Base-by-base conservation (phyloP, 495 filamentous ascomycete genomes). In the Talaromyces thailandensis region DNA sequence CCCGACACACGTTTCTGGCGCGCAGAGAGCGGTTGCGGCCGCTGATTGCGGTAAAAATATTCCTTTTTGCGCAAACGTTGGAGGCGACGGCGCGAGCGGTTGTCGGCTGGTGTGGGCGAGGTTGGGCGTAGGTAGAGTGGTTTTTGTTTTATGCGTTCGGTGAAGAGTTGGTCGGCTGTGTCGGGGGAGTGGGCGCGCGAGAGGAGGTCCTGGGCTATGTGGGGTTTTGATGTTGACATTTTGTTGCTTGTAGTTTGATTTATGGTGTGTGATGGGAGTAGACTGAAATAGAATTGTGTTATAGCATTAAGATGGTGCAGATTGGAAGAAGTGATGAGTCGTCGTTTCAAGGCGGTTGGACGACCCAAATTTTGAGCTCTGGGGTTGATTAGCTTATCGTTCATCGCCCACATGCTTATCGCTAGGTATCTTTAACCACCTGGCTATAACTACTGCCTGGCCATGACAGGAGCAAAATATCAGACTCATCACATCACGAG, bases 91-190 rank as follows among this genome's bases (percentile, higher is more conserved):
- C 81, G 77, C n/a, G 79, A 74, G 63, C 90, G 88, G 55, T 86
- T 86, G 71, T 88, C 83, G 37, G 79, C 69, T 24, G 82, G 71
- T 24, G 71, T 75, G 16, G 90, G 85, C 0, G 86, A 86, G 25
- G 88, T 86, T 14, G 92, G 86, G 45, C 84, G 83, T 0, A 97
- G 85, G 71, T 84, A 84, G 65, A 98, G 86, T 0, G 92, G 90
- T 63, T 91, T 91, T 65, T 89, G 84, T 65, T 88, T 84, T 69
- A 97, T 80, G 71, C 92, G 91, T 60, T 94, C 88, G 61, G 82
- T 79, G 79, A 89, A 91, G 77, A 96, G 88, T 6, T 81, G 75
- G 9, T 73, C 71, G 23, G 90, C 86, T 61, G 81, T 84, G 50
- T 84, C 79, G 23, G 91, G 84, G 32, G 86, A 84, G 77, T 94